phyloP scores from a whole-genome alignment of 2,329 filamentous ascomycete genomes.

The Pezicula rhizophila region DNA sequence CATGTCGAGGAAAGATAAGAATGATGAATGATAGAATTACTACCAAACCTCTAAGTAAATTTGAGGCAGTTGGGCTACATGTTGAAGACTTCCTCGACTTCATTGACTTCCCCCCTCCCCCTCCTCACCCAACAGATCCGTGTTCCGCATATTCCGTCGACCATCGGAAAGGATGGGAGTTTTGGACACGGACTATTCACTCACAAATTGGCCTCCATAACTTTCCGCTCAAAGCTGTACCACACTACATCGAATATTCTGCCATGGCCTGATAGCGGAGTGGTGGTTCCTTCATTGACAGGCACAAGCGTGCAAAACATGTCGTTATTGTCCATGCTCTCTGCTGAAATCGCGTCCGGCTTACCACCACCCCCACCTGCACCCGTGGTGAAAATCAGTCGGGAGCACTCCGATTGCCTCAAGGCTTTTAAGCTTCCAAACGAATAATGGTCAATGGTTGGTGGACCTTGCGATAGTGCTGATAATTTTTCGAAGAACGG shows the following conservation, averaged over 20 bases:
- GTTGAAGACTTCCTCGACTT: too few relatives aligned
- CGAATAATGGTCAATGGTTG: not conserved
- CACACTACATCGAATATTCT: not conserved
- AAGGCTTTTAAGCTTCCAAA: not conserved
- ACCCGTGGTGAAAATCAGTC: not conserved
- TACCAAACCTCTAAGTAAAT: too few relatives aligned
- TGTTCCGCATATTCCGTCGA: not conserved
- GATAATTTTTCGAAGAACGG: not conserved
- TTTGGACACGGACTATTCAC: not conserved
- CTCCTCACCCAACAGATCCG: not conserved
- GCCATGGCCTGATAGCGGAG: not conserved
- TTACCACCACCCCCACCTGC: not conserved
- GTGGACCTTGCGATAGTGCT: not conserved
- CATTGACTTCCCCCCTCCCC: too few relatives aligned
- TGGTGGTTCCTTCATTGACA: not conserved
- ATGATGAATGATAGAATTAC: too few relatives aligned
- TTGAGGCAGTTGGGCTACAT: too few relatives aligned
- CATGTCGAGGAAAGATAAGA: too few relatives aligned
- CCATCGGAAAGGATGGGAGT: not conserved
- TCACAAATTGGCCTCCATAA: not conserved
- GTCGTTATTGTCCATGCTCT: not conserved
- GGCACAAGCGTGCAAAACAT: not conserved
- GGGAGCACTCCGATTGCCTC: not conserved
- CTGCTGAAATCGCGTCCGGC: not conserved
- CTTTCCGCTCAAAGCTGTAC: not conserved